Percentiles rank a stretch among this genome's conserved stretches.
Evolutionary conservation across 23 red algal genomes (phyloP).

Genomic region (Gracilaria caudata): DNA sequence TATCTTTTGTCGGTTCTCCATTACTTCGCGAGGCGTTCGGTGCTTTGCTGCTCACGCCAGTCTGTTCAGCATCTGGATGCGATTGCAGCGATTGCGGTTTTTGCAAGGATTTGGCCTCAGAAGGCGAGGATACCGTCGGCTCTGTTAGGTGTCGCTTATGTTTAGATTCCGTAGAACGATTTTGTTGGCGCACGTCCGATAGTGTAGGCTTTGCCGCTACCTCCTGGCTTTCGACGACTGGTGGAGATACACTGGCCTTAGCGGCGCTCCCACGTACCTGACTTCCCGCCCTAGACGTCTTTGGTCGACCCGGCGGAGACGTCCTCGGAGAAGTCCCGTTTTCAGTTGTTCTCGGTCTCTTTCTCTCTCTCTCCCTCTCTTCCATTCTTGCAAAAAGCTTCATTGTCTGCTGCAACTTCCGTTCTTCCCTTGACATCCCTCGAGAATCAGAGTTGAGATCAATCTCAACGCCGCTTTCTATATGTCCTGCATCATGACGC

Average conservation of each 20-base stretch:
- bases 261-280: background rate
- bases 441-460: constrained; percentile 22
- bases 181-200: background rate
- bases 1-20: background rate
- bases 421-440: constrained; percentile 85
- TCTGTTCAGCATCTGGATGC: background rate
- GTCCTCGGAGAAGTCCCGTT: constrained; percentile 36
- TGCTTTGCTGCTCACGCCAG: background rate
- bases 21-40: background rate
- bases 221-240: background rate
- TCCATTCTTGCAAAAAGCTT: constrained; percentile 88
- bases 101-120: background rate
- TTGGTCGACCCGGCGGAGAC: constrained; percentile 10
- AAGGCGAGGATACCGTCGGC: background rate
- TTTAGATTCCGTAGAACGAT: constrained; percentile 9
- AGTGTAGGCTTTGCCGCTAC: background rate
- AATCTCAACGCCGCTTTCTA: constrained; percentile 3
- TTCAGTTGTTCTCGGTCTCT: constrained; percentile 44
- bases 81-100: constrained; percentile 12
- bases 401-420: constrained; percentile 87
- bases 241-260: background rate
- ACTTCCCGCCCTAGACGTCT: background rate
- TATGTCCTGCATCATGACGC: background rate
- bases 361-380: constrained; percentile 69
- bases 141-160: background rate